A percentile compares a stretch with the other conserved stretches of the same genome.
phyloP scores from a whole-genome alignment of 192 early-diverging fungal species.

The Dissophora ornata region DNA sequence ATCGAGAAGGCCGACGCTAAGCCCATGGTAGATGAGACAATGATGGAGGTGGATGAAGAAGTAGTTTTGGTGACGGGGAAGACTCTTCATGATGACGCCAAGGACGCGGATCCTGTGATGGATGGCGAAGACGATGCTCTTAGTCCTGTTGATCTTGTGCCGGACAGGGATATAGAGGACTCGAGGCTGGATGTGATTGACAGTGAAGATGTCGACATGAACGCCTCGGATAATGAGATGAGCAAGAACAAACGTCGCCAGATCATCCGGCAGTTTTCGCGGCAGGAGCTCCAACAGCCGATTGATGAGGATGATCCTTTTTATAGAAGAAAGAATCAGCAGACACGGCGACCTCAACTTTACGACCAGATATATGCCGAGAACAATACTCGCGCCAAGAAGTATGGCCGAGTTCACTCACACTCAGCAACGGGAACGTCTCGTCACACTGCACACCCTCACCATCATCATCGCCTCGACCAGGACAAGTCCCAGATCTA shows the following conservation, averaged over 20 bases:
- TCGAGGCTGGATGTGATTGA: conserved; percentile 24
- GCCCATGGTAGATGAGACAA: background rate
- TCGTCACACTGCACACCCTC: conserved; percentile 27
- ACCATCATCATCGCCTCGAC: conserved; percentile 45
- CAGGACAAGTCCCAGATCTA: conserved; percentile 48
- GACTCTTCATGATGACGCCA: background rate
- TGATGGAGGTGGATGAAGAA: conserved; percentile 9
- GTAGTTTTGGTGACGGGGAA: background rate
- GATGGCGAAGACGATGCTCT: conserved; percentile 12
- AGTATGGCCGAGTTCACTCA: conserved; percentile 51
- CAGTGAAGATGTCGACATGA: conserved; percentile 23
- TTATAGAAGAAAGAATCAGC: conserved; percentile 26
- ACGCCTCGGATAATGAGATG: background rate
- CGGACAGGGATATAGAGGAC: conserved; percentile 37
- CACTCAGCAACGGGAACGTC: conserved; percentile 35
- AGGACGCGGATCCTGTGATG: conserved; percentile 10
- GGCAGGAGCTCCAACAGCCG: conserved; percentile 15
- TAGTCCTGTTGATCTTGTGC: conserved; percentile 25
- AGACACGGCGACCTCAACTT: conserved; percentile 55
- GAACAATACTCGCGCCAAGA: conserved; percentile 48
- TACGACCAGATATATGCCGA: conserved; percentile 57
- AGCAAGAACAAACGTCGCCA: conserved; percentile 8
- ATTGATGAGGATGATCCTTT: conserved; percentile 41
- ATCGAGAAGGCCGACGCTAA: conserved; percentile 11
- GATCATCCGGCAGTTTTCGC: conserved; percentile 20